Base-by-base conservation (phyloP, 495 filamentous ascomycete species). In the Lasiosphaeria miniovina region DNA sequence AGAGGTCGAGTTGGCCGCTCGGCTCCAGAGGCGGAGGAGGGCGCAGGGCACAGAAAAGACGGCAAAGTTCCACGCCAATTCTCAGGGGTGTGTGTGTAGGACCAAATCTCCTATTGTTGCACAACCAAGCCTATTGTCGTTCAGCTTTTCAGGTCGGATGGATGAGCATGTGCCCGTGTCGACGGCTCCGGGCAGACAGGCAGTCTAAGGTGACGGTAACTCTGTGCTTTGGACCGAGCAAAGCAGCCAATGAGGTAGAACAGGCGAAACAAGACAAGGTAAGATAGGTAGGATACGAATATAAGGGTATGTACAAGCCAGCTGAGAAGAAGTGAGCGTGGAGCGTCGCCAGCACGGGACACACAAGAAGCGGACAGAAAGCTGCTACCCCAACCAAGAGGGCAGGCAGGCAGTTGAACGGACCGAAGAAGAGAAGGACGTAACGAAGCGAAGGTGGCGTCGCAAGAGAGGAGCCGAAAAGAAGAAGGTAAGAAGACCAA, bases 41-140 rank as follows among this genome's bases (percentile, higher is more conserved):
- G 24, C 50, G 43, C 4, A 6, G 4, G 35, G n/a, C 12, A 24
- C 40, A 54, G 12, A 43, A 52, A 15, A 35, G 17, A 40, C n/a
- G 5, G 12, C 15, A 34, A 32, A 14, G 46, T 43, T 9, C 24
- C 58, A 15, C 43, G 58, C 54, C 58, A 46, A 60, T 58, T 31
- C 50, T 57, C 54, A 36, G 12, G 35, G 17, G 61, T 36, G 50
- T 46, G 15, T 65, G 55, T 36, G 62, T 65, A 54, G 57, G 53
- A 63, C 60, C 56, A 63, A 24, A 63, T 65, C 54, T 65, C 63
- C 53, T 63, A 62, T 52, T 40, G 61, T 63, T 52, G 57, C 48
- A 60, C 63, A 48, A 57, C 52, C 53, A 49, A 52, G 49, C 53
- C 46, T 38, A 57, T 53, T n/a, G 40, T 41, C 46, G 15, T 58